A percentile compares a stretch with the other conserved stretches of the same genome.
Evolutionary conservation across 2,329 filamentous ascomycete genomes (phyloP).

Genomic region (Setomelanomma holmii): DNA sequence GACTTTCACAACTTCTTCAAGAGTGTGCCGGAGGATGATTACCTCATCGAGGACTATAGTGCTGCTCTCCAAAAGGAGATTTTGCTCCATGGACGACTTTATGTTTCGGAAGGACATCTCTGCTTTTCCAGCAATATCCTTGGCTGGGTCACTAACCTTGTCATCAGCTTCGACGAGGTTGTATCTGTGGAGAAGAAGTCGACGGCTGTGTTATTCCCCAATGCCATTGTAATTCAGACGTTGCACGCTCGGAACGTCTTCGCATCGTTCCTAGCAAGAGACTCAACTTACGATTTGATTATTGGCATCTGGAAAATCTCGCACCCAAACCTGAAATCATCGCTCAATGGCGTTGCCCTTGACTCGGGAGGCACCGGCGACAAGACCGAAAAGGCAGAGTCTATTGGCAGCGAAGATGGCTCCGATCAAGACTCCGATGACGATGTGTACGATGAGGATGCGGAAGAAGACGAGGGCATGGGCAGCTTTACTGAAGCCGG

Average conservation of each 20-base stretch:
- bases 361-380: slow-evolving; percentile 75
- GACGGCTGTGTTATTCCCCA: slow-evolving; percentile 94
- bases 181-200: slow-evolving; percentile 96
- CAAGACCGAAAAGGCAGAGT: slow-evolving; percentile 86
- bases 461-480: slow-evolving; percentile 73
- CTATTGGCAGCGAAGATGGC: slow-evolving; percentile 55
- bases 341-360: slow-evolving; percentile 84
- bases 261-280: slow-evolving; percentile 90
- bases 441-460: slow-evolving; percentile 81
- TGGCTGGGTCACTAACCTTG: slow-evolving; percentile 95
- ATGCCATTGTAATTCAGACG: slow-evolving; percentile 95
- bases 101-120: slow-evolving; percentile 95
- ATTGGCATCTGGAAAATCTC: slow-evolving; percentile 98
- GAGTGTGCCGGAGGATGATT: slow-evolving; percentile 97
- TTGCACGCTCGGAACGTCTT: slow-evolving; percentile 95
- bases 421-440: slow-evolving; percentile 73
- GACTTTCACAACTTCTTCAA: slow-evolving; percentile 95
- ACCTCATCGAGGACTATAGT: slow-evolving; percentile 97
- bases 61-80: slow-evolving; percentile 96
- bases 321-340: slow-evolving; percentile 89
- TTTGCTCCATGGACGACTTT: slow-evolving; percentile 88
- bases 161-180: slow-evolving; percentile 98
- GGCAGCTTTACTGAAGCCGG: slow-evolving; percentile 68
- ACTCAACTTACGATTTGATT: slow-evolving; percentile 95
- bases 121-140: slow-evolving; percentile 99